Evolutionary conservation across 805 yeast species (phyloP).

Genomic region (Lachancea nothofagi): DNA sequence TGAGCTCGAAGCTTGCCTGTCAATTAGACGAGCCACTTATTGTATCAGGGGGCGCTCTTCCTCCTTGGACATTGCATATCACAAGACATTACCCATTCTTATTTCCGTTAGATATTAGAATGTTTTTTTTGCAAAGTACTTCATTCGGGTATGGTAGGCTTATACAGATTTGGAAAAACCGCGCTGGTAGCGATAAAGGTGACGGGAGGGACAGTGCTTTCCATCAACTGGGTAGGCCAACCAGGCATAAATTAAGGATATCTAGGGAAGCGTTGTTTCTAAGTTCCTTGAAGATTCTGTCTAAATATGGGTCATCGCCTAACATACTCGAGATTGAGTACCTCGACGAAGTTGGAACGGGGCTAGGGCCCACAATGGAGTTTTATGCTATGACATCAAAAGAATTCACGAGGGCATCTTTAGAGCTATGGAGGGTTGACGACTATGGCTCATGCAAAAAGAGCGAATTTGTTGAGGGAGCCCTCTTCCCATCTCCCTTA

Average conservation of each 20-base stretch:
- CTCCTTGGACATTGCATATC: conserved; percentile 76
- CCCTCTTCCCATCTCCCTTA: conserved; percentile 73
- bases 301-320: conserved; percentile 71
- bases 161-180: conserved; percentile 68
- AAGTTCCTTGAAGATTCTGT: conserved; percentile 75
- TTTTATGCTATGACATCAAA: conserved; percentile 78
- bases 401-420: conserved; percentile 55
- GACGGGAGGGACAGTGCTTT: conserved; percentile 25
- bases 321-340: conserved; percentile 82
- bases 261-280: conserved; percentile 63
- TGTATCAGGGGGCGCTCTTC: conserved; percentile 80
- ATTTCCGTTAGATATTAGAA: conserved; percentile 77
- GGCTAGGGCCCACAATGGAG: conserved; percentile 92
- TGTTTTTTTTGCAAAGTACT: conserved; percentile 74
- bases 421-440: conserved; percentile 64
- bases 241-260: conserved; percentile 74
- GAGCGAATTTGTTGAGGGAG: conserved; percentile 39
- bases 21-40: conserved; percentile 86
- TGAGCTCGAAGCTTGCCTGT: conserved; percentile 78
- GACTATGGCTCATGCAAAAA: conserved; percentile 27
- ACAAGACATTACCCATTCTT: conserved; percentile 73
- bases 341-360: conserved; percentile 90
- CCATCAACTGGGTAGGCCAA: conserved; percentile 62
- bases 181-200: conserved; percentile 37
- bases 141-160: conserved; percentile 87